phyloP scores from a whole-genome alignment of 331 rosid genomes.

The Quercus tomentella region DNA sequence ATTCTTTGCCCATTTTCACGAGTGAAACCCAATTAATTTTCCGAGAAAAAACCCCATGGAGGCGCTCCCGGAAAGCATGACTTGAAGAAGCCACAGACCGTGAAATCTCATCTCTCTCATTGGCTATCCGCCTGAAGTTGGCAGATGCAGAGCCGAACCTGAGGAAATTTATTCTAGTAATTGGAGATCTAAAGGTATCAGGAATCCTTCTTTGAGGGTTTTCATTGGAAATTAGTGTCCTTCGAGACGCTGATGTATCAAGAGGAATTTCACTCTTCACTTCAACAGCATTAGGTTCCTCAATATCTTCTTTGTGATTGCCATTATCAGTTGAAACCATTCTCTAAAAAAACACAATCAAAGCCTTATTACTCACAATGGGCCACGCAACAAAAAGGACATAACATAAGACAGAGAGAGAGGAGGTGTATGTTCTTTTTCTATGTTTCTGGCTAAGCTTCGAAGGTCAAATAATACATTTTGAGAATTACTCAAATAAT shows the following conservation, averaged over 20 bases:
- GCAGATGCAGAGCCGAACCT: conserved; percentile 79
- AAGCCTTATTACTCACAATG: conserved; percentile 17
- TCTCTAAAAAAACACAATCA: conserved; percentile 4
- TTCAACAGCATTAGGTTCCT: conserved; percentile 36
- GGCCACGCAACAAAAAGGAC: conserved; percentile 15
- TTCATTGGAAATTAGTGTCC: conserved; percentile 31
- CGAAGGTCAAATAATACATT: conserved; percentile 6
- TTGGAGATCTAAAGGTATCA: conserved; percentile 16
- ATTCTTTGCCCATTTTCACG: conserved; percentile 46
- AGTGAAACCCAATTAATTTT: conserved; percentile 73
- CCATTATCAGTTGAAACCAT: conserved; percentile 57
- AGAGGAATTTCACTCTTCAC: conserved; percentile 35
- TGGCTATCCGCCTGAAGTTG: conserved; percentile 49
- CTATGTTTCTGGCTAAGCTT: neutral
- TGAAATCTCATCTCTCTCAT: conserved; percentile 58
- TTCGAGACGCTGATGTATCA: conserved; percentile 34
- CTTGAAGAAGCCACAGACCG: conserved; percentile 52
- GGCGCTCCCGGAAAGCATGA: conserved; percentile 42
- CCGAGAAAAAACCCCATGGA: conserved; percentile 41
- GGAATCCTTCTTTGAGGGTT: conserved; percentile 38
- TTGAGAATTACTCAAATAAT: neutral
- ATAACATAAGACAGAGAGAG: neutral
- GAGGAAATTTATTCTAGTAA: conserved; percentile 38
- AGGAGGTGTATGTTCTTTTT: neutral
- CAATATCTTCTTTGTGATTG: conserved; percentile 43